These are phyloP conservation scores for Debaryomyces udenii DNA, from an alignment of 1,139 yeast genomes.

Conservation along the genomic window DNA sequence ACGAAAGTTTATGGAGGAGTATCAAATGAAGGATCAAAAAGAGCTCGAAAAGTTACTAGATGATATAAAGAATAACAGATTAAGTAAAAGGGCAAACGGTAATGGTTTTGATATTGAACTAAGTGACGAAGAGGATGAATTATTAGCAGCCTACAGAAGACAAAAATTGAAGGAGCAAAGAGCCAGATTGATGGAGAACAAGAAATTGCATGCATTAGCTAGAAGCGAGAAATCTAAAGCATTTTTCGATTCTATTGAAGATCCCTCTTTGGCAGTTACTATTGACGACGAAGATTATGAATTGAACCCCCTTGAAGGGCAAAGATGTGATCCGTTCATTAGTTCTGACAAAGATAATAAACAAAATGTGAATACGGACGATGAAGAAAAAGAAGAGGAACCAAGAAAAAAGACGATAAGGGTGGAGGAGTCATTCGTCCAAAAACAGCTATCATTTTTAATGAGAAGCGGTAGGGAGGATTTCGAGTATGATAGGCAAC, in stretches of 20 bases:
- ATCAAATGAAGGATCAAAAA: conserved; percentile 67
- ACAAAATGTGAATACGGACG: conserved; percentile 19
- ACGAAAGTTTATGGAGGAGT: conserved; percentile 64
- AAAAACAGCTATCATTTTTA: conserved; percentile 65
- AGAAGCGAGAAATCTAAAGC: conserved; percentile 65
- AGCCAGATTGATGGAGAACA: conserved; percentile 57
- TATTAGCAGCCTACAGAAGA: conserved; percentile 53
- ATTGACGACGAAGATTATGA: conserved; percentile 32
- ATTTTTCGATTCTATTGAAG: conserved; percentile 73
- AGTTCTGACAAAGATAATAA: conserved; percentile 13
- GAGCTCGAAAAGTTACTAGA: conserved; percentile 75
- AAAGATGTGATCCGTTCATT: conserved; percentile 1
- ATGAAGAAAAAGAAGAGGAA: conserved; percentile 17
- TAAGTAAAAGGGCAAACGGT: conserved; percentile 63
- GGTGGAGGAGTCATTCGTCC: conserved; percentile 60
- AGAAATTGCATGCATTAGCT: conserved; percentile 49
- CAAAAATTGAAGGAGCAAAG: conserved; percentile 60
- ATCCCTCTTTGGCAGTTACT: conserved; percentile 28
- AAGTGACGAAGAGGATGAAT: conserved; percentile 66
- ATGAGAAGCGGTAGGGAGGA: conserved; percentile 40
- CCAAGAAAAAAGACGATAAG: conserved; percentile 26
- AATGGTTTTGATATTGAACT: conserved; percentile 66
- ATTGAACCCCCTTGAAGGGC: conserved; percentile 17
- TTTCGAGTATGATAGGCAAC: conserved; percentile 35
- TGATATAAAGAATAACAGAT: conserved; percentile 82